phyloP scores from a whole-genome alignment of 345 rosid genomes.

The Boechera divaricarpa region DNA sequence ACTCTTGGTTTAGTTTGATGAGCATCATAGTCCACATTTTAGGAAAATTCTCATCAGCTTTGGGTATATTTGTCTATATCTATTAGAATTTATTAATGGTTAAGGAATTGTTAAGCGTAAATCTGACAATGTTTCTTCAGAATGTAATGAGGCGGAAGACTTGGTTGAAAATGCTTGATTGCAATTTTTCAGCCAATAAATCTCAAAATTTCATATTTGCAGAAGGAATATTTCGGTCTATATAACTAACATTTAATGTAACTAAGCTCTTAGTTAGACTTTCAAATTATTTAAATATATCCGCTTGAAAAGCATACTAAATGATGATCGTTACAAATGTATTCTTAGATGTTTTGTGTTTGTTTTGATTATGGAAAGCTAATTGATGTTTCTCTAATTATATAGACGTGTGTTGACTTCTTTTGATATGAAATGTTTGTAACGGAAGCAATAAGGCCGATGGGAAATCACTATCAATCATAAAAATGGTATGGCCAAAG shows the following conservation, averaged over 20 bases:
- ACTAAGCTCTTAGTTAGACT: not conserved
- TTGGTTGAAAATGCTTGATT: not conserved
- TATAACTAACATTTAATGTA: not conserved
- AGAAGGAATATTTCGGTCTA: not conserved
- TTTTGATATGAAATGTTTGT: conserved; percentile 39
- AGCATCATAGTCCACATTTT: conserved; percentile 5
- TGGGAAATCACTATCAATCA: conserved; percentile 39
- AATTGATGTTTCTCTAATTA: not conserved
- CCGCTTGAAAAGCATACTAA: conserved; percentile 18
- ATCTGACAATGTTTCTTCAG: not conserved
- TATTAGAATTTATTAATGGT: not conserved
- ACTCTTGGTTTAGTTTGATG: not conserved
- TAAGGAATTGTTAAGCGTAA: not conserved
- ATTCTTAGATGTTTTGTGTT: conserved; percentile 20
- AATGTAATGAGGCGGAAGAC: not conserved
- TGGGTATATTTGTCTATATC: not conserved
- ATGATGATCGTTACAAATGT: conserved; percentile 1
- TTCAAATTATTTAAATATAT: not conserved
- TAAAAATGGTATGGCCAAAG: conserved; percentile 45
- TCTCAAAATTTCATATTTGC: not conserved
- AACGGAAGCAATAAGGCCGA: conserved; percentile 43
- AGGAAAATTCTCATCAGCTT: conserved; percentile 1
- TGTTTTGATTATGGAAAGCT: not conserved
- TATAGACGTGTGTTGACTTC: conserved; percentile 28
- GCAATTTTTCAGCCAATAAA: not conserved